These are phyloP conservation scores for Alopecurus myosuroides DNA, from an alignment of 176 grass and related monocot species.

Conservation along the genomic window DNA sequence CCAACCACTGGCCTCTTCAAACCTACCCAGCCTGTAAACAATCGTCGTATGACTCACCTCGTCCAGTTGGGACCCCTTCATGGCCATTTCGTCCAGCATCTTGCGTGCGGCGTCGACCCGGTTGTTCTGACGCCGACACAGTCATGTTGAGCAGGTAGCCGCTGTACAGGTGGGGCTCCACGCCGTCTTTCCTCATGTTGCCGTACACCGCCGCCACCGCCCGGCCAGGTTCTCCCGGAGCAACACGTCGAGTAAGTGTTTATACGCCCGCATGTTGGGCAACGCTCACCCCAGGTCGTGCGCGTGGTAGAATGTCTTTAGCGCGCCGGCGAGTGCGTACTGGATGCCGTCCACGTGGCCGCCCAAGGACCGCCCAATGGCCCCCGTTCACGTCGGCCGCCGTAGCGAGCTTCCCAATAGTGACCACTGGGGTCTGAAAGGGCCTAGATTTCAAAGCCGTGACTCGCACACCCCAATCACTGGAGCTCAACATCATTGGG, in stretches of 20 bases:
- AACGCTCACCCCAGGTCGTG: slow-evolving; percentile 50
- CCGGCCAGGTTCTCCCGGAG: slow-evolving; percentile 59
- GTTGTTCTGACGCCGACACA: slow-evolving; percentile 72
- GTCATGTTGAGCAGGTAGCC: slow-evolving; percentile 76
- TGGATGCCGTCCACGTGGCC: slow-evolving; percentile 73
- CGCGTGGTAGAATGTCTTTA: slow-evolving; percentile 76
- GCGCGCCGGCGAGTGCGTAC: slow-evolving; percentile 52
- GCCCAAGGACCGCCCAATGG: too few relatives aligned
- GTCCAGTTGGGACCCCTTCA: slow-evolving; percentile 54
- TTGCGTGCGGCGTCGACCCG: slow-evolving; percentile 46
- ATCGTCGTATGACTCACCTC: slow-evolving; percentile 55
- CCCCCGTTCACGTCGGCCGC: slow-evolving; percentile 44
- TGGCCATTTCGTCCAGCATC: slow-evolving; percentile 76
- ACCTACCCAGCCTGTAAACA: too few relatives aligned
- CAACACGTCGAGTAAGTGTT: slow-evolving; percentile 67
- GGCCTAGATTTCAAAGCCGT: neutral
- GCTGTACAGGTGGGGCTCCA: slow-evolving; percentile 63
- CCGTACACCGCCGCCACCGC: slow-evolving; percentile 49
- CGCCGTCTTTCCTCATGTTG: slow-evolving; percentile 60
- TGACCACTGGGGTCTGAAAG: slow-evolving; percentile 20
- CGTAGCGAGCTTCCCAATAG: slow-evolving; percentile 50
- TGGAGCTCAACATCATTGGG: too few relatives aligned
- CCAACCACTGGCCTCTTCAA: slow-evolving; percentile 29
- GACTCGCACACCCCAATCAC: too few relatives aligned
- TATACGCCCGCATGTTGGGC: slow-evolving; percentile 57